Evolutionary conservation across 306 rosid genomes (phyloP).

Genomic region (Oemleria cerasiformis): DNA sequence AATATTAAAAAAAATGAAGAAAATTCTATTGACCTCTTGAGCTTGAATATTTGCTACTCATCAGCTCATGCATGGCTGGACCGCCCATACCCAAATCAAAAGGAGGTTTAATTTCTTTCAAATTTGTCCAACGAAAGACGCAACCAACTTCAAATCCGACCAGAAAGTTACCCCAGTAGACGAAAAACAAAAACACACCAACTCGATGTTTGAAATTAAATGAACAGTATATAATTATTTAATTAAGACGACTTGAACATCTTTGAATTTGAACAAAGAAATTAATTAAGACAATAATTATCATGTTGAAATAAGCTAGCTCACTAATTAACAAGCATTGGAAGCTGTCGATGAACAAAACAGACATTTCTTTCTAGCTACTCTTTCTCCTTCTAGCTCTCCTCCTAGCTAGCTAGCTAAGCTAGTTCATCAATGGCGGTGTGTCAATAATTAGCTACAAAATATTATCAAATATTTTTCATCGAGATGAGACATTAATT

Average conservation of each 20-base stretch:
- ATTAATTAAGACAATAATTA: slow-evolving; percentile 7
- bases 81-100: slow-evolving; percentile 30
- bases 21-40: slow-evolving; percentile 29
- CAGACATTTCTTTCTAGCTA: not conserved
- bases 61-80: slow-evolving; percentile 42
- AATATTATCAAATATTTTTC: not conserved
- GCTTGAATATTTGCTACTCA: slow-evolving; percentile 26
- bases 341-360: not conserved
- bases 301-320: not conserved
- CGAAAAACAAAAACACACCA: slow-evolving; percentile 7
- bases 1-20: not conserved
- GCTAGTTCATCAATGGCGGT: slow-evolving; percentile 12
- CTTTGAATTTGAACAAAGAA: slow-evolving; percentile 11
- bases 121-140: slow-evolving; percentile 28
- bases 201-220: not conserved
- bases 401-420: not conserved
- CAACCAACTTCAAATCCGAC: slow-evolving; percentile 45
- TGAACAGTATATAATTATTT: too few relatives aligned
- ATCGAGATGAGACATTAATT: not conserved
- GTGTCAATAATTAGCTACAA: slow-evolving; percentile 4
- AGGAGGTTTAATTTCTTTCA: not conserved
- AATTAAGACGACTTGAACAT: not conserved
- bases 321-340: slow-evolving; percentile 9
- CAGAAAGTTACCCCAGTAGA: slow-evolving; percentile 34
- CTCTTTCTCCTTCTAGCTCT: slow-evolving; percentile 3